Evolutionary conservation across 2,329 filamentous ascomycete species (phyloP).

Genomic region (Orbilia javanica): DNA sequence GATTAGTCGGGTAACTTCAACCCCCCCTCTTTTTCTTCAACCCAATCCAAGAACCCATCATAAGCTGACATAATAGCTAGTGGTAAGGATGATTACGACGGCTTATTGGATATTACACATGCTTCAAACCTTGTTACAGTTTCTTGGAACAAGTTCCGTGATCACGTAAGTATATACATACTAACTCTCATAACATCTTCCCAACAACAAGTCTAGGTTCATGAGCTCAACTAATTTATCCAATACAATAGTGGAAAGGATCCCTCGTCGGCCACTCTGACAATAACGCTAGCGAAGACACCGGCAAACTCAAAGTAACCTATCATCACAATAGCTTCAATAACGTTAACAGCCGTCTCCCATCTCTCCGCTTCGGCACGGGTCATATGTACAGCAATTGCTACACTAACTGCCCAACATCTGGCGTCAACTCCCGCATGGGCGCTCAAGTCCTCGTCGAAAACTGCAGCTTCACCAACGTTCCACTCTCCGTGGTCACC

Average conservation of each 20-base stretch:
- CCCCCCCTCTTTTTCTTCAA: too few relatives aligned
- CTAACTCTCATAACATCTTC: not conserved
- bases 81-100: slow-evolving; percentile 68
- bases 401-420: slow-evolving; percentile 63
- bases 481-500: slow-evolving; percentile 65
- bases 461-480: slow-evolving; percentile 69
- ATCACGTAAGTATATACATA: slow-evolving; percentile 63
- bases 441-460: slow-evolving; percentile 73
- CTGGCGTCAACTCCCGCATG: slow-evolving; percentile 71
- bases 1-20: slow-evolving; percentile 63
- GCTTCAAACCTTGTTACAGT: slow-evolving; percentile 67
- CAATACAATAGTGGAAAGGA: slow-evolving; percentile 76
- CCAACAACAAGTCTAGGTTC: too few relatives aligned
- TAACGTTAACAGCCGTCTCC: slow-evolving; percentile 75
- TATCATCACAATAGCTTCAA: slow-evolving; percentile 76
- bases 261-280: slow-evolving; percentile 74
- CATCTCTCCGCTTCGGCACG: slow-evolving; percentile 75
- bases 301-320: slow-evolving; percentile 74
- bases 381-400: slow-evolving; percentile 71
- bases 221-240: too few relatives aligned
- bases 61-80: too few relatives aligned
- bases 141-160: slow-evolving; percentile 66
- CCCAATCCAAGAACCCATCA: too few relatives aligned
- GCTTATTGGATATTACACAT: slow-evolving; percentile 67
- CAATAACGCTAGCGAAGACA: slow-evolving; percentile 72